Conservation (phyloP, 139 green algal species). For the Pseudopediastrum boryanum region DNA sequence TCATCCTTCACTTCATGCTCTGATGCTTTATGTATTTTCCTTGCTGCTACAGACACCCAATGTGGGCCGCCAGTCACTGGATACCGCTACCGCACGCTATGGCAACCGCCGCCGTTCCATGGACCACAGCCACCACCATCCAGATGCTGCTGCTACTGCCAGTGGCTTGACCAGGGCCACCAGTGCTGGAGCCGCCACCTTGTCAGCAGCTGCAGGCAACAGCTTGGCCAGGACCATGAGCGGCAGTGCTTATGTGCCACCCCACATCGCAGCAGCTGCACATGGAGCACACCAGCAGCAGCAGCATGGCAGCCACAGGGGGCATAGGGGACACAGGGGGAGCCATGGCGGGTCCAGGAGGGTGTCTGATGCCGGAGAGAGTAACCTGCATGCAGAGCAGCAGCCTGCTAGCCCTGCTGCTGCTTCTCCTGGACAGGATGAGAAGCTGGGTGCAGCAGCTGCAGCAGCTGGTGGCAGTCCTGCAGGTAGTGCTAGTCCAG, state of each 20-base stretch:
- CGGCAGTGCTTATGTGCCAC: conserved; percentile 28
- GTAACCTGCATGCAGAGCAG: too few species aligned
- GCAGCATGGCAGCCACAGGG: too few species aligned
- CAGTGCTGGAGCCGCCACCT: background rate
- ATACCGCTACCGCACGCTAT: background rate
- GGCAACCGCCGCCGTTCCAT: background rate
- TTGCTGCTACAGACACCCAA: background rate
- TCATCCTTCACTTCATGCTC: background rate
- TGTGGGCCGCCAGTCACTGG: background rate
- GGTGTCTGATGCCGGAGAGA: too few species aligned
- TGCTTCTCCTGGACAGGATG: too few species aligned
- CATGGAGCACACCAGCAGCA: too few species aligned
- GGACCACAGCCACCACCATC: background rate
- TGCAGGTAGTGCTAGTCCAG: conserved; percentile 15
- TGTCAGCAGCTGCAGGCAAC: background rate
- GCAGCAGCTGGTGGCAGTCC: background rate
- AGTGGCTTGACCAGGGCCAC: background rate
- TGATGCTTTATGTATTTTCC: conserved; percentile 11
- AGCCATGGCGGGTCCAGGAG: too few species aligned
- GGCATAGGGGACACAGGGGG: too few species aligned
- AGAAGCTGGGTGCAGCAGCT: too few species aligned
- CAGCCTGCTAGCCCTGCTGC: too few species aligned
- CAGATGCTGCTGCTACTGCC: background rate
- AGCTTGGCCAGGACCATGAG: background rate
- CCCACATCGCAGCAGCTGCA: conserved; percentile 19